Base-by-base conservation (phyloP, 1,284 basidiomycete species). In the Ustilago loliicola region DNA sequence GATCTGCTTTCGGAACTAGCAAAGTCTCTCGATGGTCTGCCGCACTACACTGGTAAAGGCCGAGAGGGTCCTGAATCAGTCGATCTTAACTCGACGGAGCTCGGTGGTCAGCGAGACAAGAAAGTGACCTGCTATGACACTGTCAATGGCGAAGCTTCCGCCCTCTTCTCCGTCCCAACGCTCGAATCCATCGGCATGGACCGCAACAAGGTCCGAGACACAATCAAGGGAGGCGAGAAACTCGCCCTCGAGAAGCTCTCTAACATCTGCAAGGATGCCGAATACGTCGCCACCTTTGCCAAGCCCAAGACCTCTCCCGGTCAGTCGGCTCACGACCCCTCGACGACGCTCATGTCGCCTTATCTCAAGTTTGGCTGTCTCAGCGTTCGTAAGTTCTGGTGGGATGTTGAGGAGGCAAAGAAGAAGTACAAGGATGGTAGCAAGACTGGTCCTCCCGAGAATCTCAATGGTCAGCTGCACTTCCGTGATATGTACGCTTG, bases 351-450 rank as follows among this genome's bases (percentile, higher is more conserved):
- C 9, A 80, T 89, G 13, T 87, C 85, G 17, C 87, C 88, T 0
- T 88, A 88, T 77, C 79, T 89, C 60, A 89, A 90, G 69, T 90
- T 90, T 70, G 89, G 89, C 25, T 89, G 88, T 62, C 72, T 90
- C 15, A 87, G 88, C 29, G 83, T 88, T 2, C 66, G 81, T 3
- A 73, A 72, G 54, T 56, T 82, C 40, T 83, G 81, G 81, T 79
- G 70, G 64, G 81, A 82, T 34, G 71, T 57, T 4, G 67, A 80
- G 17, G 80, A 81, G 17, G 66, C 66, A 5, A 75, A 77, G 61
- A 78, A 77, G 25, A 66, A 65, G 61, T 81, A 81, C 70, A 82
- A 82, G 56, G 80, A 80, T 7, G 72, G 66, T n/a, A 66, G 62
- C 32, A 72, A 72, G 55, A 81, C 75, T 0, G 58, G 60, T 0